phyloP scores from a whole-genome alignment of 1,284 basidiomycete genomes.

The Ceratobasidium theobromae region DNA sequence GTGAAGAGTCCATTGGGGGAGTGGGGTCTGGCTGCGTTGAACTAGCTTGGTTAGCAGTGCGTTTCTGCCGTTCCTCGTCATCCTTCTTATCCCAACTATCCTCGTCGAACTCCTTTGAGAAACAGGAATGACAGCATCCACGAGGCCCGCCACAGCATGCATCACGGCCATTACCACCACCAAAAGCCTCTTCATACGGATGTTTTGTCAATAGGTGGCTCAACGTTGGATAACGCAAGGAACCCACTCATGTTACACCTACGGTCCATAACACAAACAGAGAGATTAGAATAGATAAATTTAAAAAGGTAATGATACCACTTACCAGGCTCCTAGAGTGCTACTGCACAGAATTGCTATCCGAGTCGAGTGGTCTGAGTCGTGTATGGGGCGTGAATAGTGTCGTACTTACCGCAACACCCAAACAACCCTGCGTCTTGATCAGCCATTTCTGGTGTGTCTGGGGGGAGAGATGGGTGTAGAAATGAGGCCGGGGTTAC shows the following conservation, averaged over 20 bases:
- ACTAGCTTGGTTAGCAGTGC: neutral
- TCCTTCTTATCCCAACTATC: conserved; percentile 19
- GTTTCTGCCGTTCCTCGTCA: neutral
- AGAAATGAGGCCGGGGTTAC: no score
- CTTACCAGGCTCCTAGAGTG: neutral
- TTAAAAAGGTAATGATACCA: neutral
- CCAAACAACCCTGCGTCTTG: no score
- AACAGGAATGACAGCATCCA: conserved; percentile 17
- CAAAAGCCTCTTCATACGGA: neutral
- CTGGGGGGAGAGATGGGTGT: neutral
- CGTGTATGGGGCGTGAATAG: neutral
- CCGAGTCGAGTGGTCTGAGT: neutral
- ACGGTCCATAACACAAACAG: neutral
- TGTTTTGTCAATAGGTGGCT: neutral
- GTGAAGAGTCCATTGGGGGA: neutral
- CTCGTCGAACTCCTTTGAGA: conserved; percentile 9
- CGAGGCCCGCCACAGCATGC: conserved; percentile 1
- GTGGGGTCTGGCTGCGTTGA: neutral
- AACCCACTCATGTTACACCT: conserved; percentile 13
- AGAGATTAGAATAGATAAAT: neutral
- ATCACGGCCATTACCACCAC: conserved; percentile 4
- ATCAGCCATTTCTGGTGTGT: neutral
- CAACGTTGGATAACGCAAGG: neutral
- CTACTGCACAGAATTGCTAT: neutral
- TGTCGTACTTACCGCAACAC: neutral